Conservation (phyloP, 225 moss, liverwort and hornwort species). For the Bryum argenteum region DNA sequence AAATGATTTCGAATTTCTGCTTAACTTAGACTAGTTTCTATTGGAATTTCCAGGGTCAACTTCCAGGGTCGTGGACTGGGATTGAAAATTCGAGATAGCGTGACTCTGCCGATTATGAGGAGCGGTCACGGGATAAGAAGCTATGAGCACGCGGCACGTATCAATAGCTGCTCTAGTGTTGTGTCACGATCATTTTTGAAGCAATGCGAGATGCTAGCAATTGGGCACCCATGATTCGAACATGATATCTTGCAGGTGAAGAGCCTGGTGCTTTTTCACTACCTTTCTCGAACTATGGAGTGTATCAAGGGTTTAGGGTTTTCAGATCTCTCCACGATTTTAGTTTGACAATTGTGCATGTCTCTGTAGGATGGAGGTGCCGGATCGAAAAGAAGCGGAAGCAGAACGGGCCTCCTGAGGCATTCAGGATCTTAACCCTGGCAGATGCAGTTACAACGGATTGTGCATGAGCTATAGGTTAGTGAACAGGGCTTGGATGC, state of each 20-base stretch:
- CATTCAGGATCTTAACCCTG: slow-evolving; percentile 15
- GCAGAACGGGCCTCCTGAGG: slow-evolving; percentile 44
- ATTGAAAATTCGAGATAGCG: neutral
- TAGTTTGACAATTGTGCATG: slow-evolving; percentile 15
- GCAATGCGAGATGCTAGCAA: neutral
- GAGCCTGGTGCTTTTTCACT: slow-evolving; percentile 25
- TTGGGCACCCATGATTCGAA: slow-evolving; percentile 13
- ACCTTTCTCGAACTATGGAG: neutral
- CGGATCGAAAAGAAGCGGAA: slow-evolving; percentile 64
- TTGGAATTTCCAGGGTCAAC: neutral
- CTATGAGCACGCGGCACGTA: neutral
- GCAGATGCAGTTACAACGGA: neutral
- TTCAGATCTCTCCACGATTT: neutral
- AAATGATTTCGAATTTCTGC: too few relatives aligned
- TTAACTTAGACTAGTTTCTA: neutral
- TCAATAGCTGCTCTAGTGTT: slow-evolving; percentile 14
- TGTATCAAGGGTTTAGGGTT: neutral
- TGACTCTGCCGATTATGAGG: neutral
- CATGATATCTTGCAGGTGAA: slow-evolving; percentile 1
- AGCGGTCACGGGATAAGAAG: neutral
- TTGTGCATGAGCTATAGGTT: slow-evolving; percentile 33
- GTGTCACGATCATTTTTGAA: neutral
- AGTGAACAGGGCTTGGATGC: slow-evolving; percentile 52
- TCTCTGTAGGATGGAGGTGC: slow-evolving; percentile 55
- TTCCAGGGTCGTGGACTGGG: neutral